Percentiles rank a stretch among this genome's conserved stretches.
Conservation (phyloP, 805 yeast genomes). For the Debaryomyces hansenii region DNA sequence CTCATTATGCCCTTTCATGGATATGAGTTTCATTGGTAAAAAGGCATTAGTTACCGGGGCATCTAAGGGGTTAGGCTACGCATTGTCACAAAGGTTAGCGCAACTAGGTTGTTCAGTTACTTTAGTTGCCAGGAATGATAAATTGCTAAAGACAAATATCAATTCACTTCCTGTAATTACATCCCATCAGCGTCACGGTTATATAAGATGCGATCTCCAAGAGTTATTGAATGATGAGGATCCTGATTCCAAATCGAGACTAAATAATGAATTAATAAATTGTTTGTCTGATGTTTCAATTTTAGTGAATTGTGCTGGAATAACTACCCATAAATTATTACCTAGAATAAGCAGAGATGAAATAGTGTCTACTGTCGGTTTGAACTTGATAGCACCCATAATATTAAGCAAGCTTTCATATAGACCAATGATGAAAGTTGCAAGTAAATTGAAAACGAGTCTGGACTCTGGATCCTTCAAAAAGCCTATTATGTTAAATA, state of each 20-base stretch:
- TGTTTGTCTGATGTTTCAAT: conserved; percentile 40
- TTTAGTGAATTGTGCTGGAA: conserved; percentile 67
- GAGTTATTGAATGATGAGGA: conserved; percentile 13
- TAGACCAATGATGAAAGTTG: conserved; percentile 47
- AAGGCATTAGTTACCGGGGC: conserved; percentile 43
- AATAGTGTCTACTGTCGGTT: conserved; percentile 47
- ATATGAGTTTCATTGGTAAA: conserved; percentile 4
- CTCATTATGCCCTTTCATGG: not conserved
- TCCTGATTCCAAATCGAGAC: conserved; percentile 9
- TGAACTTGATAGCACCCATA: conserved; percentile 65
- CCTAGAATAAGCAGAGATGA: conserved; percentile 39
- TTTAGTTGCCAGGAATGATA: conserved; percentile 35
- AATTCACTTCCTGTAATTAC: conserved; percentile 11
- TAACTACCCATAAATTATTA: conserved; percentile 57
- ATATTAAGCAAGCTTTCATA: conserved; percentile 53
- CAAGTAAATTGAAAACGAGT: conserved; percentile 10
- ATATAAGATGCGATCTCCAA: conserved; percentile 33
- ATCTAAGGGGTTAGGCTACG: conserved; percentile 38
- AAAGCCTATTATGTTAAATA: conserved; percentile 50
- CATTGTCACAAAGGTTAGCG: conserved; percentile 28
- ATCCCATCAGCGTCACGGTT: conserved; percentile 27
- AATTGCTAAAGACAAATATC: conserved; percentile 27
- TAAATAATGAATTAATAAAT: conserved; percentile 12
- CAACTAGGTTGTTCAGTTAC: conserved; percentile 30
- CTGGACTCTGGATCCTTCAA: conserved; percentile 11